These are phyloP conservation scores for Flaveria robusta DNA, from an alignment of 129 eudicot genomes.

Conservation along the genomic window DNA sequence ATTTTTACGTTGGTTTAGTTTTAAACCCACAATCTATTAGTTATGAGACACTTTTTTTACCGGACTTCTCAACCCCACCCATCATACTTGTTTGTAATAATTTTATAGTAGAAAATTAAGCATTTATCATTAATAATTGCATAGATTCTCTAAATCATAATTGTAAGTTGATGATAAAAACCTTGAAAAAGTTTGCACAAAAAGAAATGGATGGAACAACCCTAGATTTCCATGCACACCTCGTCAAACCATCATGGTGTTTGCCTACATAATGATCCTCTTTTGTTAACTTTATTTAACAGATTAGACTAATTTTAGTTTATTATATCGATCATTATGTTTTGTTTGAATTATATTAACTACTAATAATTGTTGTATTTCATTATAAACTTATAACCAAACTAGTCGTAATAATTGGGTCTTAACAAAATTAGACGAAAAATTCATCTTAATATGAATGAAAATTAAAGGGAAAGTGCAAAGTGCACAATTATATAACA, in stretches of 20 bases:
- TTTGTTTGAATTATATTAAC: neutral
- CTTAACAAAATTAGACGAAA: neutral
- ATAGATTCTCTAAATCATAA: conserved; percentile 14
- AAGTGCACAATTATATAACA: neutral
- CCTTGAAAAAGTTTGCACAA: conserved; percentile 33
- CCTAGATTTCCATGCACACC: conserved; percentile 23
- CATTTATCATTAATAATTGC: conserved; percentile 15
- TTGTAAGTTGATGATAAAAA: conserved; percentile 25
- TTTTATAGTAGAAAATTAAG: conserved; percentile 10
- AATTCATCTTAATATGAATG: neutral
- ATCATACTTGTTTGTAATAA: too few species aligned
- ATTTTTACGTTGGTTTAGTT: too few species aligned
- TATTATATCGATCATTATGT: neutral
- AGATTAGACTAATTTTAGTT: neutral
- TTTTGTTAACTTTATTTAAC: neutral
- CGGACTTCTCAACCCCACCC: too few species aligned
- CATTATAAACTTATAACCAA: neutral
- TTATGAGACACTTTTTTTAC: too few species aligned
- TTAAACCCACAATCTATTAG: too few species aligned
- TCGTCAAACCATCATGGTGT: conserved; percentile 30
- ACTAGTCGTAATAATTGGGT: neutral
- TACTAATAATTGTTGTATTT: neutral
- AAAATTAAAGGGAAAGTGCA: neutral
- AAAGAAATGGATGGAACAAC: conserved; percentile 27
- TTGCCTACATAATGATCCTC: conserved; percentile 15